Conservation (phyloP, 2,329 filamentous ascomycete species). For the Paecilomyces sp. region DNA sequence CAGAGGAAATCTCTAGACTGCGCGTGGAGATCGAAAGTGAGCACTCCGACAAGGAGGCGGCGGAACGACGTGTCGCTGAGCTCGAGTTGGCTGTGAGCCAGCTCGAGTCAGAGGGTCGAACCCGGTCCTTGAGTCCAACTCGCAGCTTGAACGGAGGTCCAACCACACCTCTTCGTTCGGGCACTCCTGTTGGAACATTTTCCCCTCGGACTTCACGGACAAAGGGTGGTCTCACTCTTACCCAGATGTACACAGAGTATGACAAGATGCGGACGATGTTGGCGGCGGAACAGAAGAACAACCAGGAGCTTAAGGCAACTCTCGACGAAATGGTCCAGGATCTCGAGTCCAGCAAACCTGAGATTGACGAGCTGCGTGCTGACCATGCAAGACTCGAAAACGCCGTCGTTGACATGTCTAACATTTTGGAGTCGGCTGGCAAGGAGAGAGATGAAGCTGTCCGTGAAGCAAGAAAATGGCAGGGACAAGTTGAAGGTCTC, state of each 20-base stretch:
- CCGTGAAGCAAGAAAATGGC: conserved; percentile 70
- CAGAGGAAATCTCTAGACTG: conserved; percentile 49
- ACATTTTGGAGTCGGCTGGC: conserved; percentile 73
- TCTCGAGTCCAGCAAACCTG: conserved; percentile 77
- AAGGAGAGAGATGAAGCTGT: conserved; percentile 72
- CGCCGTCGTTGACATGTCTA: conserved; percentile 77
- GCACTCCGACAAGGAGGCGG: conserved; percentile 53
- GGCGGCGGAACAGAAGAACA: conserved; percentile 65
- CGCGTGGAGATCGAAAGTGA: conserved; percentile 50
- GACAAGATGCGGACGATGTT: conserved; percentile 60
- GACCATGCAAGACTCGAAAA: conserved; percentile 74
- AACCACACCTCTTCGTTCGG: conserved; percentile 43
- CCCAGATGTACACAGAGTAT: conserved; percentile 58
- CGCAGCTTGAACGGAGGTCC: conserved; percentile 44
- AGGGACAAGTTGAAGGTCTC: conserved; percentile 60
- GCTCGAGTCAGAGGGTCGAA: conserved; percentile 47
- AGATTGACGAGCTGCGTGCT: conserved; percentile 75
- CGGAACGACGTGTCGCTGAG: conserved; percentile 57
- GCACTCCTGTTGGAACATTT: conserved; percentile 43
- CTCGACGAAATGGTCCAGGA: conserved; percentile 81
- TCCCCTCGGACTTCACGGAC: conserved; percentile 49
- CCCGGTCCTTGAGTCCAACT: conserved; percentile 48
- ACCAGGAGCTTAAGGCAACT: conserved; percentile 65
- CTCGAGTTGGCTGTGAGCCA: conserved; percentile 57
- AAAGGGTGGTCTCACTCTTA: conserved; percentile 51